Conservation (phyloP, 129 eudicot species). For the Flaveria trinervia region DNA sequence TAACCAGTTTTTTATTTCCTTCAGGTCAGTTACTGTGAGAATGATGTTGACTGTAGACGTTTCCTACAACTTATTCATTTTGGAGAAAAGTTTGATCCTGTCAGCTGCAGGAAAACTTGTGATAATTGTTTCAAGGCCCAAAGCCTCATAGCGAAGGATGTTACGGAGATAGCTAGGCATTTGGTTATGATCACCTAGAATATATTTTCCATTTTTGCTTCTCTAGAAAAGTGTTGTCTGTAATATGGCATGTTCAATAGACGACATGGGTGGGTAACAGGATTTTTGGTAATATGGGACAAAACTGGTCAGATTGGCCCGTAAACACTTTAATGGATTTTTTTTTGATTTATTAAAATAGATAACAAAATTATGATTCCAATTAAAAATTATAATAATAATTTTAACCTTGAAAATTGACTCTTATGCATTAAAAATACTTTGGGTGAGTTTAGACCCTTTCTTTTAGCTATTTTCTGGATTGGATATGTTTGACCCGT, state of each 20-base stretch:
- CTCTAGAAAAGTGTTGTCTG: neutral
- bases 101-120: slow-evolving; percentile 73
- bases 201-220: slow-evolving; percentile 7
- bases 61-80: slow-evolving; percentile 86
- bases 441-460: no score
- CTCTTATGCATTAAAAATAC: neutral
- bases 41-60: slow-evolving; percentile 94
- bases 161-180: slow-evolving; percentile 73
- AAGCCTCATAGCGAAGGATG: slow-evolving; percentile 74
- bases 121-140: slow-evolving; percentile 76
- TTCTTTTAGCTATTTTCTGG: no score
- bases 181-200: slow-evolving; percentile 51
- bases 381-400: neutral
- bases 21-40: slow-evolving; percentile 95
- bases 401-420: neutral
- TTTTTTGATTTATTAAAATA: neutral
- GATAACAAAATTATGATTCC: neutral
- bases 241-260: neutral
- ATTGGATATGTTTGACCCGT: no score
- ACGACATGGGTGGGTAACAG: neutral
- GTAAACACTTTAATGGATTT: neutral
- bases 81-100: slow-evolving; percentile 83
- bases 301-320: neutral
- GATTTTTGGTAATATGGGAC: neutral
- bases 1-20: slow-evolving; percentile 13